Evolutionary conservation across 2,329 filamentous ascomycete genomes (phyloP), one percentile per base, ranked within the genome.

Genomic region (Verticillium albo-atrum): DNA sequence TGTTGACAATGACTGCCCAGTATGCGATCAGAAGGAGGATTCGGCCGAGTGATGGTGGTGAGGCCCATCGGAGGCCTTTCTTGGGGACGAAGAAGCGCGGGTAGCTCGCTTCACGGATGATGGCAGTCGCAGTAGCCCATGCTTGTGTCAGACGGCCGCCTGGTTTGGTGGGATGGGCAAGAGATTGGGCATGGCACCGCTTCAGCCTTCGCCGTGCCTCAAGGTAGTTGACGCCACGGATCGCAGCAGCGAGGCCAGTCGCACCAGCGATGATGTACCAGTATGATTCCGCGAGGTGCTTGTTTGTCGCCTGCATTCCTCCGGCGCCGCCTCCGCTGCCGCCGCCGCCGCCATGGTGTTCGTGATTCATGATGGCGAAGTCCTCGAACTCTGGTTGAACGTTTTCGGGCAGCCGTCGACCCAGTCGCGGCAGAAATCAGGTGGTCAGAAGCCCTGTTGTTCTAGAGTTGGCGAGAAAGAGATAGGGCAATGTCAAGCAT

Each of bases 111-210:
- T 88, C 85, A 65, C 85, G 82, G 4, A 75, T 64, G 47, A 87
- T 68, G 17, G 85, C 84, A 0, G 84, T 87, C 50, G 78, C 69
- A 2, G 85, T 88, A 5, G 85, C 85, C 81, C 83, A 87, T 56
- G 72, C 61, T 65, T 85, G 82, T 35, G 77, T 68, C 35, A 81
- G 67, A 7, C 60, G 58, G 52, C 76, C 80, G 32, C 72, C 73
- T 2, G 84, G 84, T 57, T 77, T 79, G 3, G 84, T 85, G 82
- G 61, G 1, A 26, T 57, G 55, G 9, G 55, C 27, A n/a, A 57
- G 37, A 9, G 80, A 79, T 15, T 72, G 70, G 15, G 75, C 68
- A n/a, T 72, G 71, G 54, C 76, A 78, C 61, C 72, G 74, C 60
- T 77, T 77, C 51, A 86, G 65, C 63, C 83, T 86, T 23, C 68